Conservation (phyloP, 2,329 filamentous ascomycete species). For the Apiospora pterosperma region DNA sequence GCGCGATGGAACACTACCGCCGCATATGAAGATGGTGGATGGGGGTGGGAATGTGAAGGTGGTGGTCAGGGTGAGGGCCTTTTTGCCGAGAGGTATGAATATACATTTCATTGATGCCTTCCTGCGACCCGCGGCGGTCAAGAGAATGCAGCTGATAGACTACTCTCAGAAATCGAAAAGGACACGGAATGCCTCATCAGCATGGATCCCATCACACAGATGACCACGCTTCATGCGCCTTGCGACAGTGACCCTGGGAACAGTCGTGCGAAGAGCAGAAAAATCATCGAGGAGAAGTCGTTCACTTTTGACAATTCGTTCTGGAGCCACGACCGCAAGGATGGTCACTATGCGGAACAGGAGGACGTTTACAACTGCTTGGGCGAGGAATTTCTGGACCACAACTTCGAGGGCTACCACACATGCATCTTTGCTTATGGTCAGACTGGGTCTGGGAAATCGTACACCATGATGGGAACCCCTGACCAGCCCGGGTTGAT, state of each 20-base stretch:
- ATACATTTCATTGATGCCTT: background rate
- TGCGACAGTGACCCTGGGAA: slow-evolving; percentile 52
- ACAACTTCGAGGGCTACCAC: slow-evolving; percentile 99
- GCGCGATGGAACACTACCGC: slow-evolving; percentile 62
- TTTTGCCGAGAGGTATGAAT: slow-evolving; percentile 68
- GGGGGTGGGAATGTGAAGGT: slow-evolving; percentile 76
- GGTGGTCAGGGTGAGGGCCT: slow-evolving; percentile 76
- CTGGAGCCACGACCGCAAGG: slow-evolving; percentile 82
- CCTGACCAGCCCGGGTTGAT: slow-evolving; percentile 86
- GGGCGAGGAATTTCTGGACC: slow-evolving; percentile 94
- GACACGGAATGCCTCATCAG: slow-evolving; percentile 80
- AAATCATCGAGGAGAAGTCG: slow-evolving; percentile 77
- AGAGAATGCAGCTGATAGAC: background rate
- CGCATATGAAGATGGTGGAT: slow-evolving; percentile 55
- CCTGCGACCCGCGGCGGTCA: background rate
- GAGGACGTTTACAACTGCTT: slow-evolving; percentile 92
- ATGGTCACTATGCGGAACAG: slow-evolving; percentile 86
- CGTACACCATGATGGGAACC: slow-evolving; percentile 96
- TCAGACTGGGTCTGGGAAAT: slow-evolving; percentile 96
- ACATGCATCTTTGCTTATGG: slow-evolving; percentile 99
- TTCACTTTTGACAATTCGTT: slow-evolving; percentile 99
- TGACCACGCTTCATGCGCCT: slow-evolving; percentile 76
- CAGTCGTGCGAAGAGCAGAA: slow-evolving; percentile 62
- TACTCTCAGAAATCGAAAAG: slow-evolving; percentile 68
- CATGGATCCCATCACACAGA: slow-evolving; percentile 86